Base-by-base conservation (phyloP, 1,139 yeast genomes). In the Kodamaea alishanica region DNA sequence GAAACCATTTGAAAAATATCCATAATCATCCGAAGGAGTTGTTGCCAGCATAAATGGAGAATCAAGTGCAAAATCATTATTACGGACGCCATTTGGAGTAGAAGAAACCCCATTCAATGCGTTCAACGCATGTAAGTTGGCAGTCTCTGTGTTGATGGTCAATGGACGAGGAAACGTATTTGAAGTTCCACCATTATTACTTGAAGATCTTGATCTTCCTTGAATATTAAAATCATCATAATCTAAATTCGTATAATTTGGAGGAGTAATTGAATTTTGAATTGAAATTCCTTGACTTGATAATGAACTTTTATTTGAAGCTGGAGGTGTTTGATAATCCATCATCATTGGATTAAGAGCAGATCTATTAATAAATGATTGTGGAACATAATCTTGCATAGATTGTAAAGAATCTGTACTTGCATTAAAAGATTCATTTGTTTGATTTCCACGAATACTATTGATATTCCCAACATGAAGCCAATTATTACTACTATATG, bases 271-370 rank as follows among this genome's bases (percentile, higher is more conserved):
- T 3, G 43, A 11, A 20, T 10, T 30, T 10, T 23, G 28, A 11
- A 10, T 23, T 15, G 33, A 30, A 9, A 30, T 15, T 15, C 20
- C 20, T 6, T 45, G 48, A 26, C 50, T 46, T 3, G 64, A 60
- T 28, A 62, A 42, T 6, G 72, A 63, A 24, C 65, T 60, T 48
- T 67, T 70, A 36, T 57, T 57, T 3, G 71, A 64, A 23, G 55
- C 47, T n/a, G 74, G 73, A 1, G 75, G 75, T 0, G 75, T 70
- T 43, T 67, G 72, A 44, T 65, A 67, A 40, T 70, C 74, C 60
- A 63, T 56, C 70, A 66, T 64, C 69, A 66, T 63, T 10, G 63
- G 31, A 9, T 30, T 40, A 9, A 38, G 32, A 26, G 67, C 63
- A 25, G 65, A 56, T 37, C 70, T 50, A 43, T 61, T 61, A 24